These are phyloP conservation scores for Xylariaceae sp. DNA, from an alignment of 2,329 filamentous ascomycete genomes.

Conservation along the genomic window DNA sequence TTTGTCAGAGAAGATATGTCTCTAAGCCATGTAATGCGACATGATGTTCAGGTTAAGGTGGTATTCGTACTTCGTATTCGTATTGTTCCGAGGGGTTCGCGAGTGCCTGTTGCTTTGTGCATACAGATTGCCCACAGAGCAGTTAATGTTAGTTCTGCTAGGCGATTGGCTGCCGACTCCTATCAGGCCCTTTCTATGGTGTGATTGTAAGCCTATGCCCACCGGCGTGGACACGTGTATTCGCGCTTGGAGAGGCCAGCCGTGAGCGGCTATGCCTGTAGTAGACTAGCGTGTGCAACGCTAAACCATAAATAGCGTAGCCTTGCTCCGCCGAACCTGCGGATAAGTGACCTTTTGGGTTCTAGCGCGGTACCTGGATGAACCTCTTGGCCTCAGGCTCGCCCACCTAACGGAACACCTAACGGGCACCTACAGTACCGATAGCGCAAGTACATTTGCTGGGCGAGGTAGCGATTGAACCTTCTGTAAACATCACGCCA, in stretches of 20 bases:
- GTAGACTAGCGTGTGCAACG: background rate
- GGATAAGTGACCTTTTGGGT: background rate
- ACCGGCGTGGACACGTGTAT: background rate
- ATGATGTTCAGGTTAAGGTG: background rate
- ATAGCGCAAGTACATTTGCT: too few relatives aligned
- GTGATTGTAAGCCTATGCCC: background rate
- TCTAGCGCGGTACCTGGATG: background rate
- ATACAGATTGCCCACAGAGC: too few relatives aligned
- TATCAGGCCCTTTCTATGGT: background rate
- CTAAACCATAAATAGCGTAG: background rate
- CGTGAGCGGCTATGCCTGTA: background rate
- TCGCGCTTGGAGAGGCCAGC: background rate
- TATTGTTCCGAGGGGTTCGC: conserved; percentile 8
- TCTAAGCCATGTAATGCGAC: background rate
- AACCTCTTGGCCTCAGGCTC: background rate
- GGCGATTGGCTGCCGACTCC: conserved; percentile 13
- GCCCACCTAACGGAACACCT: too few relatives aligned
- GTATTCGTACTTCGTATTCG: conserved; percentile 18
- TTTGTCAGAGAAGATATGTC: background rate
- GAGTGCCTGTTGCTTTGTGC: conserved; percentile 2
- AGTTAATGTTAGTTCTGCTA: background rate
- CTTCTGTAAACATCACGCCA: conserved; percentile 3
- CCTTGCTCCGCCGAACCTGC: background rate
- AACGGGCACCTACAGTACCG: too few relatives aligned
- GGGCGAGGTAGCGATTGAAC: background rate